phyloP scores from a whole-genome alignment of 169 alveolate genomes.

The Theileria orientalis region DNA sequence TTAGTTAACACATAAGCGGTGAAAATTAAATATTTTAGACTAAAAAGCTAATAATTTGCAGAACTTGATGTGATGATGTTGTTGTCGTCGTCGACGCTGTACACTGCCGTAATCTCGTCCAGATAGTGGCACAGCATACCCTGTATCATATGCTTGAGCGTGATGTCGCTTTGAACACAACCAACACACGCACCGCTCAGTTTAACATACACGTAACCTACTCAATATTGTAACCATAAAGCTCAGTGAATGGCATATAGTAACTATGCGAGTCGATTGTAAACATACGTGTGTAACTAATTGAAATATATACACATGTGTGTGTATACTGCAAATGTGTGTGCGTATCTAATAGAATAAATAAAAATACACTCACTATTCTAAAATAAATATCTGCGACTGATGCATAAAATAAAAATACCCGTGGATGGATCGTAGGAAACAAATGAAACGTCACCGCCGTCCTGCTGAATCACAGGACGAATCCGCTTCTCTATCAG shows the following conservation, averaged over 20 bases:
- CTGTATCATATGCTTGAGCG: conserved; percentile 77
- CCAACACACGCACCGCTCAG: conserved; percentile 79
- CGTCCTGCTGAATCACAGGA: conserved; percentile 76
- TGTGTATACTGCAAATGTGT: neutral
- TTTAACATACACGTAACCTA: conserved; percentile 74
- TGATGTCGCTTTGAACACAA: conserved; percentile 75
- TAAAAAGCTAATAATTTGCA: conserved; percentile 13
- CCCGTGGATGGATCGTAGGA: conserved; percentile 73
- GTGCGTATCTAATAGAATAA: neutral
- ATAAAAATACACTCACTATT: neutral
- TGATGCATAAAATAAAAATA: neutral
- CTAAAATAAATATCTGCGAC: neutral
- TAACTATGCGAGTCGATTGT: neutral
- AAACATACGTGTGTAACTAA: neutral
- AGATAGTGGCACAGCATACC: conserved; percentile 76
- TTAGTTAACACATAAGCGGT: neutral
- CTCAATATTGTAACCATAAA: neutral
- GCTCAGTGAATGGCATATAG: conserved; percentile 3
- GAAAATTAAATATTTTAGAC: neutral
- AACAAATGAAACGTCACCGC: conserved; percentile 73
- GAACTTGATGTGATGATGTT: conserved; percentile 18
- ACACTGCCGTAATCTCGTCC: conserved; percentile 70
- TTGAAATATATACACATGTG: neutral
- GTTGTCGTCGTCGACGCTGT: conserved; percentile 56
- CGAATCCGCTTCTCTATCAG: conserved; percentile 73